A percentile compares a stretch with the other conserved stretches of the same genome.
Evolutionary conservation across 257 asterid species (phyloP).

Genomic region (Scutellaria minor): DNA sequence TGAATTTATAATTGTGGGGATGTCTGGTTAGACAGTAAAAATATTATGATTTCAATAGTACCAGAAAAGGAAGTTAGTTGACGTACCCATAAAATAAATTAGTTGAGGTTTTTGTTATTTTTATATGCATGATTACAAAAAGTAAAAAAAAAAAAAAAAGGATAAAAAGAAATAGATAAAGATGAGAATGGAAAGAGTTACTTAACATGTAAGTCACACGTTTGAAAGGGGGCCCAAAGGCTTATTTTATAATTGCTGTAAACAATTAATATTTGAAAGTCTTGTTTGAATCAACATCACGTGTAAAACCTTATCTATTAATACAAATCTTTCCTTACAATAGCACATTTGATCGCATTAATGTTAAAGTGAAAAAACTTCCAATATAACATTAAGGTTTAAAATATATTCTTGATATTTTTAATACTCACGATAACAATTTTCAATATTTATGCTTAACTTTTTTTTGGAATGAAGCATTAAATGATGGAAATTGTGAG

Average conservation of each 20-base stretch:
- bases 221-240: not conserved
- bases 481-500: no score
- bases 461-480: no score
- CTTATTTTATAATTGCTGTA: no score
- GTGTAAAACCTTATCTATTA: no score
- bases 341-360: no score
- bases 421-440: no score
- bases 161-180: not conserved
- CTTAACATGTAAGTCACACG: conserved; percentile 30
- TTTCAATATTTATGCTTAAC: no score
- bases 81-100: not conserved
- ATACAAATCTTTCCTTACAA: no score
- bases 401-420: no score
- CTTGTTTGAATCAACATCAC: not conserved
- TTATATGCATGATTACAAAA: not conserved
- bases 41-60: not conserved
- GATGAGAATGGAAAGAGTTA: conserved; percentile 25
- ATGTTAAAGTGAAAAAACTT: no score
- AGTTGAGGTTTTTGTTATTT: not conserved
- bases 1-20: no score
- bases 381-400: no score
- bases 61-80: not conserved
- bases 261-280: not conserved
- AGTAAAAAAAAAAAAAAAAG: not conserved
- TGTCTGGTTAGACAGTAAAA: not conserved